phyloP scores from a whole-genome alignment of 1,139 yeast species.

The Taphrina communis region DNA sequence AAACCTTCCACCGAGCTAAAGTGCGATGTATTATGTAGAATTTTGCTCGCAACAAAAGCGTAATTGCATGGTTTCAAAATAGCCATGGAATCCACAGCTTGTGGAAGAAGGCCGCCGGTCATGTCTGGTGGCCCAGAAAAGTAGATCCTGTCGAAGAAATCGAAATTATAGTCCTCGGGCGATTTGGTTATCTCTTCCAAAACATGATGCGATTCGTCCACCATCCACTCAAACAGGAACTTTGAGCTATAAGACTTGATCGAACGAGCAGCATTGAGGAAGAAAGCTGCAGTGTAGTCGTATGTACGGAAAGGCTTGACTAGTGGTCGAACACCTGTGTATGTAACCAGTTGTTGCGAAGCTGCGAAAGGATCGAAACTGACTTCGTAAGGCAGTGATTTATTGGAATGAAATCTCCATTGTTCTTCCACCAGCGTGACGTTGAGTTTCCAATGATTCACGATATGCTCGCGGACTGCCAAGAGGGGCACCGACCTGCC shows the following conservation, averaged over 20 bases:
- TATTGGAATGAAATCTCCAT: background rate
- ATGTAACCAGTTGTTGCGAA: conserved; percentile 21
- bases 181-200: conserved; percentile 26
- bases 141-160: conserved; percentile 35
- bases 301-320: conserved; percentile 27
- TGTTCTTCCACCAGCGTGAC: conserved; percentile 31
- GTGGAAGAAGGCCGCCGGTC: conserved; percentile 30
- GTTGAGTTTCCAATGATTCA: conserved; percentile 32
- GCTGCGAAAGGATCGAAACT: conserved; percentile 36
- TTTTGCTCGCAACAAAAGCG: conserved; percentile 30
- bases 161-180: conserved; percentile 31
- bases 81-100: conserved; percentile 26
- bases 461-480: conserved; percentile 23
- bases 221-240: conserved; percentile 28
- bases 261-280: conserved; percentile 31
- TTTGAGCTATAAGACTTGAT: conserved; percentile 18
- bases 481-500: conserved; percentile 9
- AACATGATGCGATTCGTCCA: conserved; percentile 31
- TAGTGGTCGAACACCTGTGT: conserved; percentile 12
- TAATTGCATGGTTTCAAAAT: conserved; percentile 23
- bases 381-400: conserved; percentile 16
- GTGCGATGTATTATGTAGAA: conserved; percentile 21
- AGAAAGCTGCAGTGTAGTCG: conserved; percentile 35
- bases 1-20: conserved; percentile 22
- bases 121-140: conserved; percentile 19